Conservation (phyloP, 2,329 filamentous ascomycete genomes). For the Aspergillus sp. region DNA sequence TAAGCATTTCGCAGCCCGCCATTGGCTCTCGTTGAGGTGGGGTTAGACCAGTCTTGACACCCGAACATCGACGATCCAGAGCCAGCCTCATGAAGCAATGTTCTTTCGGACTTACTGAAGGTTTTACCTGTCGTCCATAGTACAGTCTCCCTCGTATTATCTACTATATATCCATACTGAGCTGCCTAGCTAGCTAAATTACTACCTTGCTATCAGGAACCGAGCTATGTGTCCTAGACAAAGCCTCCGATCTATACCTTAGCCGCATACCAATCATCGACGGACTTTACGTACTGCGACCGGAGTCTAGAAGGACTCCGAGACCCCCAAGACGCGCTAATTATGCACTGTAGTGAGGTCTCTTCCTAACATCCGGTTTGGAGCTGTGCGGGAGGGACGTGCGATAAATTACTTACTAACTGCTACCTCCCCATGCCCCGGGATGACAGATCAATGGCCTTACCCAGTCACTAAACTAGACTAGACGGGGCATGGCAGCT, state of each 20-base stretch:
- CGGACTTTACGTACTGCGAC: neutral
- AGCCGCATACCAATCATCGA: neutral
- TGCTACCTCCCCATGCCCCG: neutral
- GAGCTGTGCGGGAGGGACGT: neutral
- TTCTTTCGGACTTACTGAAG: neutral
- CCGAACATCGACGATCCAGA: conserved; percentile 2
- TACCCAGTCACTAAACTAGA: neutral
- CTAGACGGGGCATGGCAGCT: neutral
- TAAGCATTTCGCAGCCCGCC: neutral
- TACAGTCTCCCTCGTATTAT: neutral
- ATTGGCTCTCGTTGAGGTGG: neutral
- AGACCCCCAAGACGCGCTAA: neutral
- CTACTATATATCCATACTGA: neutral
- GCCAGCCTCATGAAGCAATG: conserved; percentile 1
- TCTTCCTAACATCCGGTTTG: neutral
- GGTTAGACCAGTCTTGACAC: conserved; percentile 1
- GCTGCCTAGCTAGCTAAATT: neutral
- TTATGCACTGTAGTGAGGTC: neutral
- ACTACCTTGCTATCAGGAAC: no score
- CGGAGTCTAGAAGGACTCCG: neutral
- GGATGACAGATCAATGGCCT: neutral
- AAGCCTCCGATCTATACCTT: neutral
- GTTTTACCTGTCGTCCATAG: neutral
- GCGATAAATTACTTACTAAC: neutral
- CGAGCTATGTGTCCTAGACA: neutral